Evolutionary conservation across 1,284 basidiomycete genomes (phyloP).

Genomic region (Malassezia cuniculi): DNA sequence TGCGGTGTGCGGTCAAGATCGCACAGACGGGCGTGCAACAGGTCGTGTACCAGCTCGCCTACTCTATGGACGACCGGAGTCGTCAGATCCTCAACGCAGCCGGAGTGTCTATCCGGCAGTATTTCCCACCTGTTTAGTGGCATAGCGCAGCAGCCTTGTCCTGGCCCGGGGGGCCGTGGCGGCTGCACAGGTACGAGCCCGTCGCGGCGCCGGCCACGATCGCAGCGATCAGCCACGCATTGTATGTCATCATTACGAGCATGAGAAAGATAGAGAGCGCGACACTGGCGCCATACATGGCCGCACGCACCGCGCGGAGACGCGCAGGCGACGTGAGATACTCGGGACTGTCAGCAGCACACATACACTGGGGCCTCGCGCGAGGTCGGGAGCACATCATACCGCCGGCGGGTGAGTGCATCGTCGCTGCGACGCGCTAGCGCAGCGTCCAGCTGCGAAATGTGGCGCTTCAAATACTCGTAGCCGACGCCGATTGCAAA

Average conservation of each 20-base stretch:
- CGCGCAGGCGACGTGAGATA: conserved; percentile 3
- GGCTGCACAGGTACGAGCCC: conserved; percentile 3
- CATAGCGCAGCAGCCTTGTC: too few species aligned
- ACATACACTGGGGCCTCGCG: too few species aligned
- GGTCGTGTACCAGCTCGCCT: conserved; percentile 89
- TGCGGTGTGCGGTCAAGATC: conserved; percentile 91
- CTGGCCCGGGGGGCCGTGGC: too few species aligned
- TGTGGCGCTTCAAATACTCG: conserved; percentile 10
- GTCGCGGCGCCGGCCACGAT: conserved; percentile 19
- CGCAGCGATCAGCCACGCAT: conserved; percentile 21
- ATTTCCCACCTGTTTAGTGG: conserved; percentile 9
- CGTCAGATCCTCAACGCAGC: conserved; percentile 45
- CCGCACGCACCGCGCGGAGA: conserved; percentile 5
- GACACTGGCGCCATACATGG: conserved; percentile 19
- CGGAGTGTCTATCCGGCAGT: conserved; percentile 43
- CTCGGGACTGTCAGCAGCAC: background rate
- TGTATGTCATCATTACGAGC: conserved; percentile 36
- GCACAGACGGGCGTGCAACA: conserved; percentile 83
- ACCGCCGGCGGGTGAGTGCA: too few species aligned
- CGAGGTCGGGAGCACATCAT: too few species aligned
- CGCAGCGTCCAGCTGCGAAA: conserved; percentile 2
- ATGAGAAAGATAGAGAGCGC: conserved; percentile 24
- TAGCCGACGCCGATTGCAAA: conserved; percentile 2
- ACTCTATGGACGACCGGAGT: conserved; percentile 52
- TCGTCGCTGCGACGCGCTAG: too few species aligned